These are phyloP conservation scores for Fusarium sp. DNA, from an alignment of 2,329 filamentous ascomycete genomes.

Conservation along the genomic window DNA sequence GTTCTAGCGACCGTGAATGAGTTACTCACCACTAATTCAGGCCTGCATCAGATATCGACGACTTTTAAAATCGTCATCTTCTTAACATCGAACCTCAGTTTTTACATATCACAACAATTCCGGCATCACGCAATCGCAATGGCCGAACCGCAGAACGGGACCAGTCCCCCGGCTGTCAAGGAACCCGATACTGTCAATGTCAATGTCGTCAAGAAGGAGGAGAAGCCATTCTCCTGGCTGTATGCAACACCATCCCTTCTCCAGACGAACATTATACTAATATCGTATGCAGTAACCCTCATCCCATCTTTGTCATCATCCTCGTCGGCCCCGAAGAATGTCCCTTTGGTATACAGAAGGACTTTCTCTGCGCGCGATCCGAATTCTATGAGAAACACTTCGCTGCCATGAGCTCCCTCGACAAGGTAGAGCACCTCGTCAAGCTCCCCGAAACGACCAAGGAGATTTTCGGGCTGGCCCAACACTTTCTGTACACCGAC, in stretches of 20 bases:
- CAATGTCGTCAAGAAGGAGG: conserved; percentile 25
- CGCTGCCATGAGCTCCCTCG: conserved; percentile 45
- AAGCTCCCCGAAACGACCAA: conserved; percentile 60
- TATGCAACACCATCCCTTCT: conserved; percentile 35
- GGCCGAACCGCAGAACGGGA: conserved; percentile 29
- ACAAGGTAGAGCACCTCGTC: conserved; percentile 63
- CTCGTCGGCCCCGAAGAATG: conserved; percentile 64
- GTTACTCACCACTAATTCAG: conserved; percentile 21
- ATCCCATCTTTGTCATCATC: conserved; percentile 67
- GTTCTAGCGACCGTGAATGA: conserved; percentile 14
- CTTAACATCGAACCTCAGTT: not conserved
- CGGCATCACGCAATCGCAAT: conserved; percentile 12
- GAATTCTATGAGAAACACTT: conserved; percentile 62
- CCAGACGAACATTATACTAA: conserved; percentile 14
- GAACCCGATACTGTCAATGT: conserved; percentile 26
- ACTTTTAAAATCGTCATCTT: not conserved
- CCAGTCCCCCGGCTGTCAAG: conserved; percentile 4
- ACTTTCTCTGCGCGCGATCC: conserved; percentile 67
- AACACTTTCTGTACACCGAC: conserved; percentile 67
- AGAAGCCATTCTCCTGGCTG: conserved; percentile 54
- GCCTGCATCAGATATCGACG: not conserved
- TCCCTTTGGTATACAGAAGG: conserved; percentile 69
- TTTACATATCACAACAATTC: not conserved
- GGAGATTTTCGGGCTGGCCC: conserved; percentile 66
- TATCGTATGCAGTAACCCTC: conserved; percentile 58